Conservation (phyloP, 192 early-diverging fungal genomes). For the Obelidium mucronatum region DNA sequence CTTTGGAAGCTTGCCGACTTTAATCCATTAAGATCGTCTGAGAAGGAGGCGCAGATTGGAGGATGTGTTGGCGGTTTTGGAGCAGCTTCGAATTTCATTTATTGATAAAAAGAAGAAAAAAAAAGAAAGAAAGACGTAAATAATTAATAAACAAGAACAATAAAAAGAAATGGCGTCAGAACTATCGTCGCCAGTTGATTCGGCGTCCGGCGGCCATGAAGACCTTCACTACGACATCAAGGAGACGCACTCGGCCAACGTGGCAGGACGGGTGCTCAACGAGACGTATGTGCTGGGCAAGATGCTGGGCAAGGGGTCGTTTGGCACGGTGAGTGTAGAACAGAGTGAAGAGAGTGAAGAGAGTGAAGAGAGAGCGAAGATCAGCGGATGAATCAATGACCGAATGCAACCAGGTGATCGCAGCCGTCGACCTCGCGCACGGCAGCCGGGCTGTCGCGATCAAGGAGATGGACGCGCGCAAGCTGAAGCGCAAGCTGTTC, state of each 20-base stretch:
- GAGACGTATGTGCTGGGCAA: slow-evolving; percentile 84
- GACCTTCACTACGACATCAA: too few relatives aligned
- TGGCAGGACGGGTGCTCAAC: slow-evolving; percentile 71
- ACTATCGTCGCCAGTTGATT: not conserved
- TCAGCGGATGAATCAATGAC: too few relatives aligned
- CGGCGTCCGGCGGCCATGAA: not conserved
- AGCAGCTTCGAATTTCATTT: slow-evolving; percentile 21
- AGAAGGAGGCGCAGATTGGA: slow-evolving; percentile 25
- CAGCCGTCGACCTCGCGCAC: not conserved
- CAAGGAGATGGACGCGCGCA: slow-evolving; percentile 93
- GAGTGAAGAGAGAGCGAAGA: too few relatives aligned
- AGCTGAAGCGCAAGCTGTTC: slow-evolving; percentile 70
- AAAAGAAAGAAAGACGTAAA: not conserved
- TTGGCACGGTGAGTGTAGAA: slow-evolving; percentile 87
- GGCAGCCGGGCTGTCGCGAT: slow-evolving; percentile 72
- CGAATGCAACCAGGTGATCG: not conserved
- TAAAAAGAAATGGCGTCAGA: too few relatives aligned
- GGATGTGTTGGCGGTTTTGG: not conserved
- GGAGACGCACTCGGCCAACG: slow-evolving; percentile 70
- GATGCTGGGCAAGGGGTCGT: slow-evolving; percentile 86
- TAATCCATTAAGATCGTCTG: slow-evolving; percentile 19
- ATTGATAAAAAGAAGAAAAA: slow-evolving; percentile 18
- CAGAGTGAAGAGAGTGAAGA: too few relatives aligned
- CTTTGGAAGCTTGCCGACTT: slow-evolving; percentile 1
- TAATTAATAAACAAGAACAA: not conserved